Percentiles rank a stretch among this genome's conserved stretches.
Conservation (phyloP, 2,329 filamentous ascomycete genomes). For the Fonsecaea pedrosoi region DNA sequence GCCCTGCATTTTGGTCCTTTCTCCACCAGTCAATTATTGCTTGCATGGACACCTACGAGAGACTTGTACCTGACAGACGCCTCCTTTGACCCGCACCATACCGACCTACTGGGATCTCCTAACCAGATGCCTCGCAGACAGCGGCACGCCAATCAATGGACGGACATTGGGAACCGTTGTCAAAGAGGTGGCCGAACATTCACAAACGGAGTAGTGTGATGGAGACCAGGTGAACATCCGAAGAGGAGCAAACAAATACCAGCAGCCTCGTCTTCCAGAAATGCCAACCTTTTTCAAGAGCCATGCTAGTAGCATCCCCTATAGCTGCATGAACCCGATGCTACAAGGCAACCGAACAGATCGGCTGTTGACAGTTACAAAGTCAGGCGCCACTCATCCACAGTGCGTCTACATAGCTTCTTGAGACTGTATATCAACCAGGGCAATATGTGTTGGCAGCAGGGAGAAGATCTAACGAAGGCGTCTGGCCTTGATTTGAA, state of each 20-base stretch:
- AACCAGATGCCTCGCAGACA: not conserved
- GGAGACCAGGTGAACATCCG: not conserved
- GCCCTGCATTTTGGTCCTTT: slow-evolving; percentile 11
- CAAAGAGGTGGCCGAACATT: not conserved
- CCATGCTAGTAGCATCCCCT: not conserved
- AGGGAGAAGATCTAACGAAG: not conserved
- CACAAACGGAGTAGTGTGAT: not conserved
- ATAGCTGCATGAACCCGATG: no score
- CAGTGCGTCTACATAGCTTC: not conserved
- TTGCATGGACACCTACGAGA: slow-evolving; percentile 5
- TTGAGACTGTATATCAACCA: not conserved
- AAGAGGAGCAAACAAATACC: not conserved
- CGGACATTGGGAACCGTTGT: not conserved
- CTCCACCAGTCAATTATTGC: slow-evolving; percentile 15
- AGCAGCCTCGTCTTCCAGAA: not conserved
- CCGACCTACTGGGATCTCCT: not conserved
- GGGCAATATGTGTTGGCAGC: not conserved
- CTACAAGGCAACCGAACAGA: no score
- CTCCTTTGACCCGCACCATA: slow-evolving; percentile 3
- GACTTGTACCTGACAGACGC: slow-evolving; percentile 13
- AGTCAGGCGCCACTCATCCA: no score
- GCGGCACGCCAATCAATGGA: not conserved
- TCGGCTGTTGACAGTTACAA: no score
- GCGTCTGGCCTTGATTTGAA: not conserved
- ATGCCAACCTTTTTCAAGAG: not conserved